A percentile compares a stretch with the other conserved stretches of the same genome.
Conservation (phyloP, 179 eudicot species). For the Spergularia azorica region DNA sequence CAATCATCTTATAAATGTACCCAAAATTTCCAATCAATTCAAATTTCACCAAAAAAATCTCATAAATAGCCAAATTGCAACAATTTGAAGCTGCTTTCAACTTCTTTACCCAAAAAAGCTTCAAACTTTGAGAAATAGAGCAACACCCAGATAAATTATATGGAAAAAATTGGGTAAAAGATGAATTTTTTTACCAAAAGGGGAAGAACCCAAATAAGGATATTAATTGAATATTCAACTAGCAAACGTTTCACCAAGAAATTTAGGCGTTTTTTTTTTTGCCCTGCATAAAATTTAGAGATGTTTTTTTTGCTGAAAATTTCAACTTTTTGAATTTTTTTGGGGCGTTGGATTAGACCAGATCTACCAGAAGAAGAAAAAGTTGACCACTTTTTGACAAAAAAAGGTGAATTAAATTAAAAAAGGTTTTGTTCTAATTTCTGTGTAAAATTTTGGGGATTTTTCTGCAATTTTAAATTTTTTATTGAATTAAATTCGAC, state of each 20-base stretch:
- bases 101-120: slow-evolving; percentile 7
- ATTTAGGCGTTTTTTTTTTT: slow-evolving; percentile 8
- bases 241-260: slow-evolving; percentile 20
- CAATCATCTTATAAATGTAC: not conserved
- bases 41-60: slow-evolving; percentile 7
- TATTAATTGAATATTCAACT: slow-evolving; percentile 18
- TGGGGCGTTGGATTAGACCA: slow-evolving; percentile 26
- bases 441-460: slow-evolving; percentile 10
- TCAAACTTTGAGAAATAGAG: slow-evolving; percentile 21
- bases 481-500: not conserved
- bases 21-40: too few relatives aligned
- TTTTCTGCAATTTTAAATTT: slow-evolving; percentile 9
- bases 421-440: not conserved
- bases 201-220: slow-evolving; percentile 24
- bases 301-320: not conserved
- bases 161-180: too few relatives aligned
- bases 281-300: not conserved
- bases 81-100: slow-evolving; percentile 19
- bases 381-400: slow-evolving; percentile 19
- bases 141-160: too few relatives aligned
- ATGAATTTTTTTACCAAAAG: not conserved
- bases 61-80: slow-evolving; percentile 5
- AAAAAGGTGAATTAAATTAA: too few relatives aligned
- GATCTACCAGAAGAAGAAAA: slow-evolving; percentile 23
- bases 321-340: not conserved